phyloP scores from a whole-genome alignment of 257 asterid species.

The Knoxia roxburghii region DNA sequence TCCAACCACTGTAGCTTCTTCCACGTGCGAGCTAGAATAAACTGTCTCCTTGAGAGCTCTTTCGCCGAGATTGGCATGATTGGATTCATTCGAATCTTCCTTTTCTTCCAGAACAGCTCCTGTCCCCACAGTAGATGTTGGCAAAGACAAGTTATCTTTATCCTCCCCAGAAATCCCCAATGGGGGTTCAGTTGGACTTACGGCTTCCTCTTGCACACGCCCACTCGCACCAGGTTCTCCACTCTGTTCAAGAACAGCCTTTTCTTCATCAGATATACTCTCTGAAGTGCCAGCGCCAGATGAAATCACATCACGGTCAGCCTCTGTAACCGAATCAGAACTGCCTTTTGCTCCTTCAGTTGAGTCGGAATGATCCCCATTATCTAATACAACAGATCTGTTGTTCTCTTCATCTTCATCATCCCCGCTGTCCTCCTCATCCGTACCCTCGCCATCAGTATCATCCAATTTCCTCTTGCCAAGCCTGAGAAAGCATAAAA shows the following conservation, averaged over 20 bases:
- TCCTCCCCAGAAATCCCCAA: constrained; percentile 25
- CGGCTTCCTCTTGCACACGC: constrained; percentile 15
- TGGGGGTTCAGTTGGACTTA: constrained; percentile 12
- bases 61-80: constrained; percentile 24
- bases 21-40: constrained; percentile 23
- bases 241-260: constrained; percentile 28
- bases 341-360: constrained; percentile 53
- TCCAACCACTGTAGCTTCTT: constrained; percentile 23
- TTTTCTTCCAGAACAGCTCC: constrained; percentile 13
- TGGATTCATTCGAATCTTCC: constrained; percentile 23
- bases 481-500: constrained; percentile 38
- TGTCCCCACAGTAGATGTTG: constrained; percentile 12
- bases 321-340: constrained; percentile 39
- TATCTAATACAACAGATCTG: constrained; percentile 52
- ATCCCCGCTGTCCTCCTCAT: constrained; percentile 36
- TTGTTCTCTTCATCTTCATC: constrained; percentile 45
- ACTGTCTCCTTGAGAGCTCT: constrained; percentile 17
- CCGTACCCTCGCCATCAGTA: constrained; percentile 62
- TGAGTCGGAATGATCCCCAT: constrained; percentile 49
- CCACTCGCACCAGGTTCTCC: constrained; percentile 19
- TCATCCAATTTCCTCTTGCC: constrained; percentile 68
- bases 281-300: constrained; percentile 34
- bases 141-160: constrained; percentile 12
- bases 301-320: constrained; percentile 22
- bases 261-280: constrained; percentile 55